Evolutionary conservation across 2,329 filamentous ascomycete species (phyloP).

Genomic region (Neobulgaria alba): DNA sequence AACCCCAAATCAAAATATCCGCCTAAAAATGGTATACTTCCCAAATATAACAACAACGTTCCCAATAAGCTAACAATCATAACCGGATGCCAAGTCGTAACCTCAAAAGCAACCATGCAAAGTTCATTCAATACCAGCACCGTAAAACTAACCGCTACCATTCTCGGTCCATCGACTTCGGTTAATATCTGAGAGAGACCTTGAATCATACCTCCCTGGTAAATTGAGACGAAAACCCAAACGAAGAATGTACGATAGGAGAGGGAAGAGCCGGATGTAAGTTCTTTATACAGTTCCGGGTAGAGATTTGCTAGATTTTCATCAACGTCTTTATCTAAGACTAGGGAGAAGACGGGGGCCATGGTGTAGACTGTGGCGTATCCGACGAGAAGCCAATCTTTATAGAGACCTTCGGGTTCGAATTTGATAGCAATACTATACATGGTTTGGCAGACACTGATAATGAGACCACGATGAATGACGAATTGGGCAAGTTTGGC

Average conservation of each 20-base stretch:
- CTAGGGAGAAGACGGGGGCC: slow-evolving; percentile 82
- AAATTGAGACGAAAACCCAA: slow-evolving; percentile 91
- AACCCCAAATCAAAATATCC: slow-evolving; percentile 82
- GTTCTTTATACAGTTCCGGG: slow-evolving; percentile 93
- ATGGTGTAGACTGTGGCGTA: slow-evolving; percentile 97
- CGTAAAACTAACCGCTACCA: slow-evolving; percentile 89
- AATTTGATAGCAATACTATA: slow-evolving; percentile 91
- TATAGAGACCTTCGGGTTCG: slow-evolving; percentile 89
- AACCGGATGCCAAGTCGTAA: slow-evolving; percentile 92
- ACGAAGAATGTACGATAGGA: slow-evolving; percentile 93
- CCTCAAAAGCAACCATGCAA: slow-evolving; percentile 92
- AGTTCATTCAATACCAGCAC: slow-evolving; percentile 90
- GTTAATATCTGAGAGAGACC: slow-evolving; percentile 86
- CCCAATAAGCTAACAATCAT: slow-evolving; percentile 83
- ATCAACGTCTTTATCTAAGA: slow-evolving; percentile 91
- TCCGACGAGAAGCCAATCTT: slow-evolving; percentile 92
- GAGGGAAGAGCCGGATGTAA: slow-evolving; percentile 80
- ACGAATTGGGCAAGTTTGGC: slow-evolving; percentile 97
- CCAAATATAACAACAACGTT: slow-evolving; percentile 73
- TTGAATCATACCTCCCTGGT: slow-evolving; percentile 93
- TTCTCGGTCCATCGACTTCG: slow-evolving; percentile 60
- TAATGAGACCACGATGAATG: slow-evolving; percentile 93
- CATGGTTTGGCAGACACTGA: slow-evolving; percentile 92
- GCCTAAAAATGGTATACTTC: slow-evolving; percentile 77
- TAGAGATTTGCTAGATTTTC: slow-evolving; percentile 90